These are phyloP conservation scores for Juglanconis oblonga DNA, from an alignment of 2,329 filamentous ascomycete species.

Conservation along the genomic window DNA sequence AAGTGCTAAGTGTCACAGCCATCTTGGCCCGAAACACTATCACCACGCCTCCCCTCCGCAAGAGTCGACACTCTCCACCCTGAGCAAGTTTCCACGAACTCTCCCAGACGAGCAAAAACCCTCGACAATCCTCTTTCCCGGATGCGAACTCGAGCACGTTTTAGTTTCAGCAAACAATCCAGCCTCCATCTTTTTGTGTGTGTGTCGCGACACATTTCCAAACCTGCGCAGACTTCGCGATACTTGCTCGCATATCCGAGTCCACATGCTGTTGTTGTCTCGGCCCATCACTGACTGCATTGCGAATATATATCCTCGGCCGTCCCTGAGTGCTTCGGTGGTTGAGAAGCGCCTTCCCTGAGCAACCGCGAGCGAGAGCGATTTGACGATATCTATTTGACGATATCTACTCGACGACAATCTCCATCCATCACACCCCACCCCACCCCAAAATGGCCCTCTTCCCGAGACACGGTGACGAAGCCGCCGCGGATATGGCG, in stretches of 20 bases:
- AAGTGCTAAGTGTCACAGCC: too few relatives aligned
- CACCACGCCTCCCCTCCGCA: too few relatives aligned
- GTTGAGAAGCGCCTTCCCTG: too few relatives aligned
- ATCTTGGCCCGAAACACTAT: too few relatives aligned
- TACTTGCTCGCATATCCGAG: constrained; percentile 2
- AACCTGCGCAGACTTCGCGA: constrained; percentile 9
- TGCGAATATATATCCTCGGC: not conserved
- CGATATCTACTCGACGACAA: not conserved
- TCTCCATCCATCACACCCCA: not conserved
- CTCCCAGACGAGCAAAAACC: not conserved
- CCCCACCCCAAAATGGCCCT: not conserved
- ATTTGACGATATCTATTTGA: too few relatives aligned
- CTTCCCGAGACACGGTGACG: constrained; percentile 11
- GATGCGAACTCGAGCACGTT: constrained; percentile 6
- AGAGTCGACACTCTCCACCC: not conserved
- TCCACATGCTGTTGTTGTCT: too few relatives aligned
- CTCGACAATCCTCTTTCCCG: not conserved
- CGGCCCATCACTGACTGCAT: too few relatives aligned
- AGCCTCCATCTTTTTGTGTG: too few relatives aligned
- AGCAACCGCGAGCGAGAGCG: too few relatives aligned
- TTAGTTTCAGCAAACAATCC: not conserved
- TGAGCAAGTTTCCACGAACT: constrained; percentile 15
- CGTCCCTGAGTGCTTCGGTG: too few relatives aligned
- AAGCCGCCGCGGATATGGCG: constrained; percentile 20
- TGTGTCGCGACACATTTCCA: not conserved